Evolutionary conservation across 2,329 filamentous ascomycete species (phyloP).

Genomic region (Geosmithia morbida): DNA sequence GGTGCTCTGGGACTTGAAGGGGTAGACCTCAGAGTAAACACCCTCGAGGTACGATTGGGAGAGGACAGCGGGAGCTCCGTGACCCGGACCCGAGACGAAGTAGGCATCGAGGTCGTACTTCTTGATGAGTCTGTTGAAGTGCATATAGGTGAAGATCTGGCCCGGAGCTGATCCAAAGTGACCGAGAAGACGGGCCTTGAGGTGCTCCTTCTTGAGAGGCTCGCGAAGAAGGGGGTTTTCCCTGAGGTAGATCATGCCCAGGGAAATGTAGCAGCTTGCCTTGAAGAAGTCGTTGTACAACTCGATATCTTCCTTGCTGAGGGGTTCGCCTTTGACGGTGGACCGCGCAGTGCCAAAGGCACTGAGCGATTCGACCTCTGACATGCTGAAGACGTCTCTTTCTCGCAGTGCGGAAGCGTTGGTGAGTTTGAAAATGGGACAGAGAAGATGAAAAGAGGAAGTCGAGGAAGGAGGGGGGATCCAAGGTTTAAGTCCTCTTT

Average conservation of each 20-base stretch:
- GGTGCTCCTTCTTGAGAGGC: conserved; percentile 51
- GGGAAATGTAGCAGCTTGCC: conserved; percentile 3
- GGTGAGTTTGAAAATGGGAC: not conserved
- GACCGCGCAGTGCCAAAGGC: conserved; percentile 52
- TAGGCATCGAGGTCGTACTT: conserved; percentile 61
- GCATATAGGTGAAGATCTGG: conserved; percentile 69
- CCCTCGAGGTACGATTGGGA: conserved; percentile 68
- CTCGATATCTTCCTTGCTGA: conserved; percentile 25
- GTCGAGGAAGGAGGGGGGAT: not conserved
- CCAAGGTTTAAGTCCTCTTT: not conserved
- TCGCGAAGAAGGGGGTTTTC: conserved; percentile 60
- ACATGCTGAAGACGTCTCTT: conserved; percentile 8
- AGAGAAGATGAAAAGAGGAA: not conserved
- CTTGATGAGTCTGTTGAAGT: conserved; percentile 71
- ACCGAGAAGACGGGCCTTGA: conserved; percentile 61
- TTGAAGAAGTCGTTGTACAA: conserved; percentile 4
- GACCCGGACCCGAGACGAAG: conserved; percentile 64
- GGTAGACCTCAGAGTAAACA: conserved; percentile 64
- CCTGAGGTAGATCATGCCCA: conserved; percentile 65
- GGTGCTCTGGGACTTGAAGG: conserved; percentile 53
- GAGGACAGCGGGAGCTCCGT: conserved; percentile 62
- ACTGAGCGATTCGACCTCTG: conserved; percentile 40
- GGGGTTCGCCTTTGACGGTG: conserved; percentile 45
- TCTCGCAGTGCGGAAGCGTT: not conserved
- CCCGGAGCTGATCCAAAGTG: conserved; percentile 74